phyloP scores from a whole-genome alignment of 169 alveolate genomes.

The Cryptosporidium viatorum region DNA sequence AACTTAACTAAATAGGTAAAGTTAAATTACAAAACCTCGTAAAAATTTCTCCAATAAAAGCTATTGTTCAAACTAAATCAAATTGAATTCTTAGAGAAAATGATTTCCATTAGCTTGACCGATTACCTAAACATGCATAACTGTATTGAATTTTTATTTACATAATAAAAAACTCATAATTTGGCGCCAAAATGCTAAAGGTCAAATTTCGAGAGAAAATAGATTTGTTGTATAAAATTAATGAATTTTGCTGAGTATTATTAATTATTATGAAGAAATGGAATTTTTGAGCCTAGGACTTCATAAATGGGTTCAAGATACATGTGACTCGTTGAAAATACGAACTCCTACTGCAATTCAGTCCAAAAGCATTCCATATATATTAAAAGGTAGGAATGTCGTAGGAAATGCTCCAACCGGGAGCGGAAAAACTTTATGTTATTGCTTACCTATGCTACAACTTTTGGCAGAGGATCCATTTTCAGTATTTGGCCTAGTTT shows the following conservation, averaged over 20 bases:
- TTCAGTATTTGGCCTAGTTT: slow-evolving; percentile 94
- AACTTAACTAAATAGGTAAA: background rate
- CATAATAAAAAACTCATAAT: background rate
- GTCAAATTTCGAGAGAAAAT: slow-evolving; percentile 4
- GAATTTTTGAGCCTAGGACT: slow-evolving; percentile 40
- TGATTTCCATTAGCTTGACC: no score
- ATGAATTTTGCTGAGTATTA: background rate
- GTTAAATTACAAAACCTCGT: background rate
- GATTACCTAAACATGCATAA: background rate
- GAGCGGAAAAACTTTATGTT: slow-evolving; percentile 98
- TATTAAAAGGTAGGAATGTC: slow-evolving; percentile 89
- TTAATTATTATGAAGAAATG: slow-evolving; percentile 21
- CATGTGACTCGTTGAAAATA: slow-evolving; percentile 77
- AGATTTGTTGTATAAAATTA: background rate
- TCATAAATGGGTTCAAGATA: slow-evolving; percentile 48
- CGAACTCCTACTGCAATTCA: slow-evolving; percentile 92
- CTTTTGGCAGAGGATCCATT: slow-evolving; percentile 93
- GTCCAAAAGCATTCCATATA: slow-evolving; percentile 89
- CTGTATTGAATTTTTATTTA: background rate
- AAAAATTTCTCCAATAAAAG: no score
- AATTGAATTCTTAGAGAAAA: background rate
- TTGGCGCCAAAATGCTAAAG: background rate
- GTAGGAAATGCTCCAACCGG: slow-evolving; percentile 97
- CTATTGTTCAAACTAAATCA: background rate
- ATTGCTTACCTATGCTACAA: slow-evolving; percentile 94